Base-by-base conservation (phyloP, 129 eudicot genomes). In the Smallanthus sonchifolius region DNA sequence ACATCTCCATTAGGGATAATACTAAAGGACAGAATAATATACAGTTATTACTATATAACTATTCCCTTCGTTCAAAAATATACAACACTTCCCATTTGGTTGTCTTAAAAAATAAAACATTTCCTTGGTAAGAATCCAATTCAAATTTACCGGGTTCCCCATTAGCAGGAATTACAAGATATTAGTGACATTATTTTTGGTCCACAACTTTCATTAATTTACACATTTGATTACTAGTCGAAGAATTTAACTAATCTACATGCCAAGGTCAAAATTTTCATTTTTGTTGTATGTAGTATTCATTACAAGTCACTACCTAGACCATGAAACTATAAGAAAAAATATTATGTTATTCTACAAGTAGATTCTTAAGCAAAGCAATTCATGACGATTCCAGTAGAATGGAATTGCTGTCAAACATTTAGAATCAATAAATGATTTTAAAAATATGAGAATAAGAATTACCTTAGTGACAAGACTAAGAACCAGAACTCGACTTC, bases 401-500 rank as follows among this genome's bases (percentile, higher is more conserved):
- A n/a, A 34, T 15, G 14, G 30, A 30, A 37, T 30, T 40, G 52
- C 16, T 65, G 52, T 40, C n/a, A 65, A 40, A 17, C 36, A 17
- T 34, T 54, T 54, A 54, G 10, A 36, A 37, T 36, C 4, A 37
- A 37, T 52, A 37, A 17, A 36, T 15, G 19, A 70, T 37, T 36
- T 34, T 64, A 28, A 59, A 10, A 0, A 17, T 40, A 43, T 4
- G 13, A 15, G 5, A 73, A 80, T 14, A 48, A 35, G 28, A 14
- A 56, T 80, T 82, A 91, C 95, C 95, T 75, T 79, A 36, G 59
- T n/a, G 75, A 78, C 43, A 43, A 63, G 69, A 82, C 83, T 86
- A 92, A 39, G 93, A 78, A 77, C 96, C 97, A 42, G 97, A 82
- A 63, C 94, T 84, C 67, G 98, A 87, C 90, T 92, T 92, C 84